These are phyloP conservation scores for Pestalotiopsis sp. DNA, from an alignment of 2,329 filamentous ascomycete species.

Conservation along the genomic window DNA sequence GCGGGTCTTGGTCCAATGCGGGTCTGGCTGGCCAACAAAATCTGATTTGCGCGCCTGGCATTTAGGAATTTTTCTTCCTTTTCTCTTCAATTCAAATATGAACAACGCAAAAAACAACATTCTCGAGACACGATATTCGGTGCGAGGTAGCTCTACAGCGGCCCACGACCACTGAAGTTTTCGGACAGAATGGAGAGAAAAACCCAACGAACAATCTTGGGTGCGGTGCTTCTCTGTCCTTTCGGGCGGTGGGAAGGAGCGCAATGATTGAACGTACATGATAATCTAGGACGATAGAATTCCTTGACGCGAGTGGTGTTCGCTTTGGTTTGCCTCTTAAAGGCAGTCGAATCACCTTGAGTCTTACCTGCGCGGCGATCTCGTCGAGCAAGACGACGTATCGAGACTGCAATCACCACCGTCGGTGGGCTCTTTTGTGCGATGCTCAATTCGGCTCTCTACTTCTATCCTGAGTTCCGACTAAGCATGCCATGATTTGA, in stretches of 20 bases:
- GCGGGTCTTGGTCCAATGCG: background rate
- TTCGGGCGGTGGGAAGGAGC: conserved; percentile 52
- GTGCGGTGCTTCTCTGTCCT: conserved; percentile 56
- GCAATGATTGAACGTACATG: conserved; percentile 63
- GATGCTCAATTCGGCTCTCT: no score
- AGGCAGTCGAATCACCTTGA: no score
- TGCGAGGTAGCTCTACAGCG: conserved; percentile 48
- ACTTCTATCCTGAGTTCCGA: no score
- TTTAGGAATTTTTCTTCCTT: conserved; percentile 22
- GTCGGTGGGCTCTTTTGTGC: no score
- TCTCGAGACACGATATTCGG: conserved; percentile 45
- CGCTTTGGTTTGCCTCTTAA: background rate
- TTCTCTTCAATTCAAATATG: conserved; percentile 37
- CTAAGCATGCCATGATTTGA: no score
- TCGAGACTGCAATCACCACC: no score
- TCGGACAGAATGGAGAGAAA: conserved; percentile 56
- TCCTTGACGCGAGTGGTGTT: background rate
- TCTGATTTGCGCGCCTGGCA: conserved; percentile 2
- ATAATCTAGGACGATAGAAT: background rate
- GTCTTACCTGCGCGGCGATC: no score
- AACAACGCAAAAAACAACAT: conserved; percentile 53
- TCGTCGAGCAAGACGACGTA: no score
- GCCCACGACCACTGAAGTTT: conserved; percentile 52
- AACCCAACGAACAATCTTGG: conserved; percentile 57
- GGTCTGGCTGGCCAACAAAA: background rate